Evolutionary conservation across 371 early-diverging fungal genomes (phyloP), one percentile per base, ranked within the genome.

Genomic region (Mucor velutinosus): DNA sequence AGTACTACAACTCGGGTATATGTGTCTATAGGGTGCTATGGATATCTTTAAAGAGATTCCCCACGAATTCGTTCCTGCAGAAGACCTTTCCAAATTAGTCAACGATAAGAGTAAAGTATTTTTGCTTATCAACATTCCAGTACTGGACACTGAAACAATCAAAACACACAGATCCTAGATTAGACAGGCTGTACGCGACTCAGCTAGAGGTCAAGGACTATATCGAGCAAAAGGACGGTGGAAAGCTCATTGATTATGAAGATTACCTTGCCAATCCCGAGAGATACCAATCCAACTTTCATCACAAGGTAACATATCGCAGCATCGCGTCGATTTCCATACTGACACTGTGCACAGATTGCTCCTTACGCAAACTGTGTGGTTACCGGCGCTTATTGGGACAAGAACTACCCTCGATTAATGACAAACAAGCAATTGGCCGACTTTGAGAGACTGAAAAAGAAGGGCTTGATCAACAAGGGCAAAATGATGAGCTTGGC

Each of bases 361-460:
- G 97, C 97, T 1, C 99, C 99, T 0, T 94, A 93, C 73, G 88
- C 94, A 17, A 87, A 92, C 29, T 82, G 94, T 76, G 81, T 98
- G n/a, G 83, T 96, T 58, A 98, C 97, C 62, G 99, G 98, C 15
- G 94, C 94, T 51, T 99, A 95, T 77, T 99, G 99, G 99, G 93
- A 95, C 69, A 66, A 81, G 14, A 78, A 86, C 49, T 96, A 83
- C 75, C 99, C 99, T n/a, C 89, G 97, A 15, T 80, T 98, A 58
- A 68, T 99, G 74, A 95, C 95, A 19, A 93, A 86, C 21, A 82
- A 86, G 49, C 96, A 98, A 62, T 76, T 93, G 23, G 69, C 75
- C 14, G 69, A 86, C n/a, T 79, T 97, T 58, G 89, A 90, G 73
- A 65, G 79, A 72, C 62, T 80, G 39, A 86, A 84, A n/a, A 73